Conservation (phyloP, 352 stramenopile genomes). For the Phytophthora tubulina region DNA sequence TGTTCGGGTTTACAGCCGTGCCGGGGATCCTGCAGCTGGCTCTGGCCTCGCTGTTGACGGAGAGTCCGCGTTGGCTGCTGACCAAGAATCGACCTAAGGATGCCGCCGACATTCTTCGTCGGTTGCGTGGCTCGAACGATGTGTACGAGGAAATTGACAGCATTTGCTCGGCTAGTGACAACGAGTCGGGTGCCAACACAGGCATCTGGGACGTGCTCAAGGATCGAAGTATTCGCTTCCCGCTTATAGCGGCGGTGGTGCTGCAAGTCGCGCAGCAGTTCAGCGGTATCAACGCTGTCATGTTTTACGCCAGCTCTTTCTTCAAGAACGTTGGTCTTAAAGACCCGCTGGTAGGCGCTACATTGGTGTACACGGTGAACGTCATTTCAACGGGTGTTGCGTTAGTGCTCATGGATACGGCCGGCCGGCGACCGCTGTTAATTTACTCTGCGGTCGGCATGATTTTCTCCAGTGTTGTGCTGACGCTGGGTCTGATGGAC, state of each 20-base stretch:
- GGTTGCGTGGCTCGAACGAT: slow-evolving; percentile 74
- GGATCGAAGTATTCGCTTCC: slow-evolving; percentile 71
- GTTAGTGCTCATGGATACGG: slow-evolving; percentile 81
- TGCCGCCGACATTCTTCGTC: slow-evolving; percentile 71
- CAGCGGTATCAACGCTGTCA: slow-evolving; percentile 81
- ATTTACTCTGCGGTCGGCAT: slow-evolving; percentile 79
- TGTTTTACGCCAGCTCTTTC: slow-evolving; percentile 85
- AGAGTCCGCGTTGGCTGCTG: slow-evolving; percentile 77
- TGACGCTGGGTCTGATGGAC: slow-evolving; percentile 76
- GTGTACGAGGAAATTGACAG: slow-evolving; percentile 87
- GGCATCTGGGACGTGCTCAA: slow-evolving; percentile 73
- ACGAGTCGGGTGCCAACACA: slow-evolving; percentile 70
- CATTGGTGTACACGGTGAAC: slow-evolving; percentile 74
- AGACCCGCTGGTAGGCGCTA: slow-evolving; percentile 71
- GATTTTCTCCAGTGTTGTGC: slow-evolving; percentile 72
- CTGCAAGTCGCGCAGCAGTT: slow-evolving; percentile 80
- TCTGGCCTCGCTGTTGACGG: slow-evolving; percentile 67
- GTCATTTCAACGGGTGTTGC: slow-evolving; percentile 78
- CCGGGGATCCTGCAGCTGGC: slow-evolving; percentile 73
- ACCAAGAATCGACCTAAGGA: slow-evolving; percentile 82
- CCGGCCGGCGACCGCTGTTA: slow-evolving; percentile 68
- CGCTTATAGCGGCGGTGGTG: slow-evolving; percentile 66
- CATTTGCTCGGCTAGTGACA: slow-evolving; percentile 84
- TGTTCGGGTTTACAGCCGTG: slow-evolving; percentile 75
- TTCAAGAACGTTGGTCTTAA: slow-evolving; percentile 78